Evolutionary conservation across 208 protist species (phyloP).

Genomic region (Trypanosoma cruzi): DNA sequence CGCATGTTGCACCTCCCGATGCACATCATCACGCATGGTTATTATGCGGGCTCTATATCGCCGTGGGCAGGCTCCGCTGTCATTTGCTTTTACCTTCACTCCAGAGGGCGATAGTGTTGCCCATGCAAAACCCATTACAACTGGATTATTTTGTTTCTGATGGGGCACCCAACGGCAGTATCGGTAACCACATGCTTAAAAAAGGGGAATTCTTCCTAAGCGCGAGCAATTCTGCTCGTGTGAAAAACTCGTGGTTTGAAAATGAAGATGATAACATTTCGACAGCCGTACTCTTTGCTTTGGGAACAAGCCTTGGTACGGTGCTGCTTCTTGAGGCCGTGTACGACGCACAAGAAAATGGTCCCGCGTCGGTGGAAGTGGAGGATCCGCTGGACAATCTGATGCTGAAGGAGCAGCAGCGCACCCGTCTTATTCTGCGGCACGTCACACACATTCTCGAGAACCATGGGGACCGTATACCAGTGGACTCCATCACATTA

Average conservation of each 20-base stretch:
- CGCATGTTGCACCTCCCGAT: neutral
- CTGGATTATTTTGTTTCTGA: neutral
- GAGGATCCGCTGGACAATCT: neutral
- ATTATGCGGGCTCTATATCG: neutral
- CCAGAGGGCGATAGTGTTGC: neutral
- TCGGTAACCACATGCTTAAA: conserved; percentile 6
- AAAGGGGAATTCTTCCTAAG: conserved; percentile 34
- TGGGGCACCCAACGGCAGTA: neutral
- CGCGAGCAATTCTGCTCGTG: conserved; percentile 16
- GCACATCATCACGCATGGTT: neutral
- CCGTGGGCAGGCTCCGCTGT: conserved; percentile 2
- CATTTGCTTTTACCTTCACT: neutral
- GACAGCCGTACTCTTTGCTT: conserved; percentile 7
- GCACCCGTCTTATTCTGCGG: conserved; percentile 2
- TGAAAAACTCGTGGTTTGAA: neutral
- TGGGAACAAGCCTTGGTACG: conserved; percentile 14
- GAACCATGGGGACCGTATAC: neutral
- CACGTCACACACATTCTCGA: neutral
- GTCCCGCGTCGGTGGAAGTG: neutral
- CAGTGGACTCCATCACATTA: conserved; percentile 25
- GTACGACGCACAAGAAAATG: neutral
- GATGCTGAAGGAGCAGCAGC: neutral
- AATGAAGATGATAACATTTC: neutral
- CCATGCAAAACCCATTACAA: neutral
- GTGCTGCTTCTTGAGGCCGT: conserved; percentile 14